Conservation (phyloP, 805 yeast genomes). For the Scheffersomyces ergatensis region DNA sequence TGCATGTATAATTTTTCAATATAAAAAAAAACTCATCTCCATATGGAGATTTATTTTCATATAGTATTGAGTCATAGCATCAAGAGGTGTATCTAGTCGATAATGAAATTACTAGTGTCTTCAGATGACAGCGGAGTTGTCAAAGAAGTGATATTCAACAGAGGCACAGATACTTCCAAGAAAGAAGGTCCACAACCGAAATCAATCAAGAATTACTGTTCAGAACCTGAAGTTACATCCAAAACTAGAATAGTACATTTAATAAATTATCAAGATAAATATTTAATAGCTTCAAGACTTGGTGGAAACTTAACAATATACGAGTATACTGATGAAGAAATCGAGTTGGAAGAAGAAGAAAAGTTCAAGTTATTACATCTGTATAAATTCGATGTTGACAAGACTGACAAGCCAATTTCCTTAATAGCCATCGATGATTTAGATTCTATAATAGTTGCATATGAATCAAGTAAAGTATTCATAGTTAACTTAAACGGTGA, state of each 20-base stretch:
- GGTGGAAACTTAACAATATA: conserved; percentile 44
- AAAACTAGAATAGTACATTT: conserved; percentile 20
- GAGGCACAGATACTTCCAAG: conserved; percentile 78
- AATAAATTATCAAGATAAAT: conserved; percentile 25
- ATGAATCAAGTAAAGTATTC: conserved; percentile 43
- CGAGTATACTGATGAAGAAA: conserved; percentile 22
- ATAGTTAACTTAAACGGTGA: conserved; percentile 29
- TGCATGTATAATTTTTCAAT: not conserved
- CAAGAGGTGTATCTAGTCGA: too few relatives aligned
- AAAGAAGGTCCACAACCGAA: conserved; percentile 66
- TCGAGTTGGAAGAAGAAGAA: conserved; percentile 22
- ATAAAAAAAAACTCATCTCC: not conserved
- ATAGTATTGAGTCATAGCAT: too few relatives aligned
- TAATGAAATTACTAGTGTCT: conserved; percentile 63
- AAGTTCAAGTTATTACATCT: conserved; percentile 36
- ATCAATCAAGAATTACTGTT: conserved; percentile 43
- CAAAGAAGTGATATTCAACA: conserved; percentile 60
- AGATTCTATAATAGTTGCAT: conserved; percentile 41
- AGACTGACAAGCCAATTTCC: conserved; percentile 26
- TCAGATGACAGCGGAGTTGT: conserved; percentile 67
- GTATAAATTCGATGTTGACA: conserved; percentile 19
- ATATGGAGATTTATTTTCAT: too few relatives aligned
- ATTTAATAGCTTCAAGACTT: conserved; percentile 40
- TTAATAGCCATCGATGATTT: conserved; percentile 24
- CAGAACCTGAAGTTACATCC: conserved; percentile 23